Conservation (phyloP, 2,329 filamentous ascomycete species). For the Fusarium tanahbumbuense region DNA sequence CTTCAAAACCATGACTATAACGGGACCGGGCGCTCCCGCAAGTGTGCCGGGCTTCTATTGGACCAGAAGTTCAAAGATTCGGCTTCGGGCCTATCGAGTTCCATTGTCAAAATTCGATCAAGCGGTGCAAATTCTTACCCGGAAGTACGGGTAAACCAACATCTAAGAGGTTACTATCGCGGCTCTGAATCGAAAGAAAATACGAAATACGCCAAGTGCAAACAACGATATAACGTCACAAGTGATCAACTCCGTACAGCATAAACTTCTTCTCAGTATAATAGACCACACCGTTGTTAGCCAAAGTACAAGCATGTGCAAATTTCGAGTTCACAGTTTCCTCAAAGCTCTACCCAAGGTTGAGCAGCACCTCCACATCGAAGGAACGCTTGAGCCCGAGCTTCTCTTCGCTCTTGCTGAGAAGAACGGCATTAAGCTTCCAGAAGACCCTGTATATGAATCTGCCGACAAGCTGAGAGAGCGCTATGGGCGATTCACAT, state of each 20-base stretch:
- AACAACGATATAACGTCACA: not conserved
- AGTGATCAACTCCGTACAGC: not conserved
- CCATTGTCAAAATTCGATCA: constrained; percentile 9
- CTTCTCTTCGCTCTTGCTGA: constrained; percentile 76
- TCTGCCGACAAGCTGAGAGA: constrained; percentile 68
- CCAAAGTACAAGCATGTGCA: constrained; percentile 60
- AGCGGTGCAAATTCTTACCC: constrained; percentile 12
- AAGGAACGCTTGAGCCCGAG: constrained; percentile 77
- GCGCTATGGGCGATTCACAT: constrained; percentile 75
- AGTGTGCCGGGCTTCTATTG: constrained; percentile 26
- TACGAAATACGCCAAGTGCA: not conserved
- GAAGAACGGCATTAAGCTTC: constrained; percentile 73
- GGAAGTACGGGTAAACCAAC: not conserved
- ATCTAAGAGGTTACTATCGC: not conserved
- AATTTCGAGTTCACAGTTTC: constrained; percentile 63
- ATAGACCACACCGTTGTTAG: not conserved
- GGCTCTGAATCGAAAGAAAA: not conserved
- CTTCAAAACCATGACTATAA: constrained; percentile 10
- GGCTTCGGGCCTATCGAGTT: constrained; percentile 16
- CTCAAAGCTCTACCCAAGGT: constrained; percentile 78
- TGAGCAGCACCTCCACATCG: constrained; percentile 85
- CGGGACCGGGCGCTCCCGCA: constrained; percentile 36
- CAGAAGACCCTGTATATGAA: constrained; percentile 71
- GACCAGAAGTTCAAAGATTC: constrained; percentile 11
- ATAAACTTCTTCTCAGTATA: not conserved